Percentiles rank a stretch among this genome's conserved stretches.
Conservation (phyloP, 495 filamentous ascomycete species). For the Hypoxylon subgilvum region DNA sequence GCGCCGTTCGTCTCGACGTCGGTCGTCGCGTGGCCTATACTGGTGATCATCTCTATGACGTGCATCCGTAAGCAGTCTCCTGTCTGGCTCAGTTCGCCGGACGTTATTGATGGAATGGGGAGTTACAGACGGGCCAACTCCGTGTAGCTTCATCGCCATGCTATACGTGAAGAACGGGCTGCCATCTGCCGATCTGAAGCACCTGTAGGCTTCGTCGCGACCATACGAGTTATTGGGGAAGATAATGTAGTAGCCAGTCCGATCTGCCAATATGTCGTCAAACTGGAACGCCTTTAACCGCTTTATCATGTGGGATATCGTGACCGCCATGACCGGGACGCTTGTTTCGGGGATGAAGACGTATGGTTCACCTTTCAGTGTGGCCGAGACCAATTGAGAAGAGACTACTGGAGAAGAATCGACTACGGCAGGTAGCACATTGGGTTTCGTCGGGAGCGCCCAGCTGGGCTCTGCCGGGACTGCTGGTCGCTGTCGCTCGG, state of each 20-base stretch:
- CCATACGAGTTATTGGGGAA: conserved; percentile 80
- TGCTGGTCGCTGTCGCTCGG: conserved; percentile 55
- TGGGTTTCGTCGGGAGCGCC: conserved; percentile 47
- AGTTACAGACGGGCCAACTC: conserved; percentile 53
- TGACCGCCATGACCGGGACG: conserved; percentile 85
- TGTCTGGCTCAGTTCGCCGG: conserved; percentile 33
- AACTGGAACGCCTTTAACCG: conserved; percentile 78
- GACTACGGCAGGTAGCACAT: conserved; percentile 60
- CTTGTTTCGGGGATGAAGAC: conserved; percentile 87
- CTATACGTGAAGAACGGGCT: conserved; percentile 86
- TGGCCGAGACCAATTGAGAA: conserved; percentile 61
- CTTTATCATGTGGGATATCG: conserved; percentile 84
- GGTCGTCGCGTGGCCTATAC: conserved; percentile 64
- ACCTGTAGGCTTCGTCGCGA: conserved; percentile 77
- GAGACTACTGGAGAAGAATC: conserved; percentile 64
- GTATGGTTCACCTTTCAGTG: conserved; percentile 82
- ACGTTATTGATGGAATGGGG: conserved; percentile 5
- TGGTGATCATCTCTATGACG: conserved; percentile 38
- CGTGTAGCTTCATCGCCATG: conserved; percentile 87
- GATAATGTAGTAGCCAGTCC: conserved; percentile 85
- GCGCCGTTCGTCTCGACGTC: no score
- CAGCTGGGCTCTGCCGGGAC: conserved; percentile 38
- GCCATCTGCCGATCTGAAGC: conserved; percentile 73
- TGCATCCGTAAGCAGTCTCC: conserved; percentile 47
- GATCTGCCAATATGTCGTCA: conserved; percentile 79